Percentiles rank a stretch among this genome's conserved stretches.
Conservation (phyloP, 148 eudicot species). For the Vaccinium darrowii region DNA sequence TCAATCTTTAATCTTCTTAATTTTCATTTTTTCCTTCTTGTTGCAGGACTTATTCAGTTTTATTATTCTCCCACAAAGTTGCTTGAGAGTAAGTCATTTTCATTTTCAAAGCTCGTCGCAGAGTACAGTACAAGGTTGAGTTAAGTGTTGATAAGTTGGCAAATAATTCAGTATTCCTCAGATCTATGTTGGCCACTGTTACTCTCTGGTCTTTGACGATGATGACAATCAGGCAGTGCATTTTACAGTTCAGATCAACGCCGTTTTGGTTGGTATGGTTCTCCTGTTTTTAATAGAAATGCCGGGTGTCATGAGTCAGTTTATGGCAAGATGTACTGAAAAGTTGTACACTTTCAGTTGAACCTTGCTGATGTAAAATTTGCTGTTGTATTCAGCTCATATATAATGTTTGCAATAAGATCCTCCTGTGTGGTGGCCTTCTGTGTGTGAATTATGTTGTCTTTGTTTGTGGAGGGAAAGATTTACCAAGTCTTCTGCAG, state of each 20-base stretch:
- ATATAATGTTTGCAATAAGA: no score
- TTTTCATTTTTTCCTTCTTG: background rate
- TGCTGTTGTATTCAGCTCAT: no score
- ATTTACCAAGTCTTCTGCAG: no score
- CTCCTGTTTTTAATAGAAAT: no score
- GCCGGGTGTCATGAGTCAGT: no score
- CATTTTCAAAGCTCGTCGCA: conserved; percentile 73
- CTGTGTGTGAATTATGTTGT: no score
- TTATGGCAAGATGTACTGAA: no score
- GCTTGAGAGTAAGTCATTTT: conserved; percentile 56
- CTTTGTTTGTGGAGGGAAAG: no score
- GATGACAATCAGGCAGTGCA: background rate
- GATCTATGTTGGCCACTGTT: no score
- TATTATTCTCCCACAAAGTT: conserved; percentile 60
- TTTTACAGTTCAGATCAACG: background rate
- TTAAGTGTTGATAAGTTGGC: conserved; percentile 22
- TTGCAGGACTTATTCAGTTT: conserved; percentile 47
- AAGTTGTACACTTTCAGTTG: no score
- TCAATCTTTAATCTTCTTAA: background rate
- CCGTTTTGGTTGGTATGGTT: background rate
- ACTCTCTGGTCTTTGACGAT: background rate
- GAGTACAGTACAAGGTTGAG: conserved; percentile 48
- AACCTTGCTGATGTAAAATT: no score
- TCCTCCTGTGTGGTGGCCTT: no score
- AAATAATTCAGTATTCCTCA: background rate